Base-by-base conservation (phyloP, 257 asterid species). In the Nicotiana noctiflora region DNA sequence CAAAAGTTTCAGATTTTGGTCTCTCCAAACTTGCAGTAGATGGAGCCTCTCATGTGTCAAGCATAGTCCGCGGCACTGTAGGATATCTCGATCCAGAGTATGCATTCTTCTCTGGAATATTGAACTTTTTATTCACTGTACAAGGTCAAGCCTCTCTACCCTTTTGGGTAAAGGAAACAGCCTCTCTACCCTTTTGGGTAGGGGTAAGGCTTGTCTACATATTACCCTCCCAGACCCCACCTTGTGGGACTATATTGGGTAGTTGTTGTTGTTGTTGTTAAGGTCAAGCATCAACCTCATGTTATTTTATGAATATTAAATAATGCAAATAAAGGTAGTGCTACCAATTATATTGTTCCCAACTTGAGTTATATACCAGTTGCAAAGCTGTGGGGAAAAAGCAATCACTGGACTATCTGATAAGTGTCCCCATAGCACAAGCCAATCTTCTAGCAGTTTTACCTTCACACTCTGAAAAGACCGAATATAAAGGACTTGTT, bases 71-170 rank as follows among this genome's bases (percentile, higher is more conserved):
- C 29, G 99, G 99, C 80, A 96, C 99, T 75, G 97, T 96, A 84
- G 99, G 99, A 60, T 96, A 96, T 88, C 92, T 96, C 40, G 99
- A 96, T 89, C 99, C 99, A 2, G 99, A 96, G 99, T 96, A 88
- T 76, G 97, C 49, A 84, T 66, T 65, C 82, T 67, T 46, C 62
- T 79, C 64, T 64, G 77, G 31, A 29, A 8, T 56, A 65, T 17
- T 49, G 23, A 25, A 11, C 81, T 77, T 77, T 55, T 82, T 76
- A 37, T 77, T 57, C 27, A 76, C 40, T 12, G 4, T 7, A 72
- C 78, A 21, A 46, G 4, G 78, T 34, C n/a, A n/a, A n/a, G n/a
- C n/a, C n/a, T n/a, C n/a, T n/a, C n/a, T n/a, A n/a, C n/a, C n/a
- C n/a, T n/a, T n/a, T n/a, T n/a, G n/a, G n/a, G n/a, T n/a, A n/a